phyloP scores from a whole-genome alignment of 331 rosid species.

The Telfairia occidentalis region DNA sequence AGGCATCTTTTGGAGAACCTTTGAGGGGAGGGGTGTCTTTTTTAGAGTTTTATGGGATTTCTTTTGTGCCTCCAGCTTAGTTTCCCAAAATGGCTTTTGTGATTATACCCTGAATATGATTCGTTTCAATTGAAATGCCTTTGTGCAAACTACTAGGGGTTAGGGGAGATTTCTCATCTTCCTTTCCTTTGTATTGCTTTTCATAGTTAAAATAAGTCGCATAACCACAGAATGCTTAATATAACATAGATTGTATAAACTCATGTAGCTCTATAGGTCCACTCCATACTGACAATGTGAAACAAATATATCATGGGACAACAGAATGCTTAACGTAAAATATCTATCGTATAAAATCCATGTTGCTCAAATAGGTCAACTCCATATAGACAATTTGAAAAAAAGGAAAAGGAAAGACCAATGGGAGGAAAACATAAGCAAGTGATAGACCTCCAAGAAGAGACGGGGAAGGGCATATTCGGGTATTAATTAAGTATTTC shows the following conservation, averaged over 20 bases:
- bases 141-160: background rate
- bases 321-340: background rate
- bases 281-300: background rate
- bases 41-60: background rate
- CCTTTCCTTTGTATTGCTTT: background rate
- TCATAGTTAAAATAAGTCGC: background rate
- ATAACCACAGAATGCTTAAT: background rate
- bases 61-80: background rate
- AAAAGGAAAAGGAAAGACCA: background rate
- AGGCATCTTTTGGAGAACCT: background rate
- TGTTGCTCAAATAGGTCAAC: background rate
- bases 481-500: background rate
- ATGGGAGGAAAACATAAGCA: background rate
- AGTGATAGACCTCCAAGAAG: background rate
- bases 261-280: background rate
- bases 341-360: background rate
- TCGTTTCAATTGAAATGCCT: background rate
- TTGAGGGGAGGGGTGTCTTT: background rate
- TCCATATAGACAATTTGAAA: background rate
- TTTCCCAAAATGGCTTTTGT: background rate
- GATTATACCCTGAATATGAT: background rate
- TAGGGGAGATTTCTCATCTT: background rate
- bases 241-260: background rate
- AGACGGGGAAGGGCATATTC: background rate
- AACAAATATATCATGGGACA: background rate